Percentiles rank a stretch among this genome's conserved stretches.
These are phyloP conservation scores for Iris macrosiphon DNA, from an alignment of 106 monocot species.

Conservation along the genomic window DNA sequence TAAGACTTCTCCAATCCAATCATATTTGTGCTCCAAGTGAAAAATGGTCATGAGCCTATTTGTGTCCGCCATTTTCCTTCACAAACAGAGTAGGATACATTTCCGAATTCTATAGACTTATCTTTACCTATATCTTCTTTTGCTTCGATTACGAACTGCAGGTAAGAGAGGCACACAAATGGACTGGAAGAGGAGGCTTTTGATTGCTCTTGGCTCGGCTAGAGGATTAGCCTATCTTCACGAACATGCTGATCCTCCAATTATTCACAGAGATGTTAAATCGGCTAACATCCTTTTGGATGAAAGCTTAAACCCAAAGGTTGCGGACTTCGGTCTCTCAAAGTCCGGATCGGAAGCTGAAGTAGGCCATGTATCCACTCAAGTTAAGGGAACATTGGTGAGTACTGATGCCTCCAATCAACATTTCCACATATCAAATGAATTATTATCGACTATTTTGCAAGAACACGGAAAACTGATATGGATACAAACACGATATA, in stretches of 20 bases:
- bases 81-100: not conserved
- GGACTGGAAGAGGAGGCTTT: conserved; percentile 32
- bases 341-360: not conserved
- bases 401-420: not conserved
- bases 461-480: too few species aligned
- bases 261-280: conserved; percentile 34
- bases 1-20: too few species aligned
- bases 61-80: too few species aligned
- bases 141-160: not conserved
- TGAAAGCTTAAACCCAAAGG: conserved; percentile 27
- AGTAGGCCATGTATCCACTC: conserved; percentile 14
- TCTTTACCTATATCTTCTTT: not conserved
- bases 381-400: conserved; percentile 36
- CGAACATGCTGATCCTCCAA: conserved; percentile 32
- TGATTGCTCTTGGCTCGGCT: conserved; percentile 21
- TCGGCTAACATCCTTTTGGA: conserved; percentile 33
- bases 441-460: not conserved
- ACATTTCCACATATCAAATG: too few species aligned
- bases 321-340: conserved; percentile 39
- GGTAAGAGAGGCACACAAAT: conserved; percentile 11
- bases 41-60: too few species aligned
- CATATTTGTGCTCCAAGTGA: too few species aligned
- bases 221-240: conserved; percentile 30
- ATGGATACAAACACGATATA: too few species aligned
- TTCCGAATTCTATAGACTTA: not conserved